Conservation (phyloP, 2,329 filamentous ascomycete species). For the Fusarium sp. region DNA sequence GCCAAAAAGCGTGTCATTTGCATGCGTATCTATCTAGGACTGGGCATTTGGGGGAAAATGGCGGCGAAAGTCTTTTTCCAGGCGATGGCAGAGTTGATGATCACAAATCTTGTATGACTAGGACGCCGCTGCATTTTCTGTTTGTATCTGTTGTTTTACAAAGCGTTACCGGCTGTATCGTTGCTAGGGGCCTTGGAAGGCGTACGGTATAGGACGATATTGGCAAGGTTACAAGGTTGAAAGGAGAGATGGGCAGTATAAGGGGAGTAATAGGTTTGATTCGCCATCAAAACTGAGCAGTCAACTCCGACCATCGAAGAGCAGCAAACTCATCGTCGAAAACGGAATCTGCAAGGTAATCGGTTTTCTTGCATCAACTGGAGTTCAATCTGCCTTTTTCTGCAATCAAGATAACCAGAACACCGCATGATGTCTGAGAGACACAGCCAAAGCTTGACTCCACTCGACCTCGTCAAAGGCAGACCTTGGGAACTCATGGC, state of each 20-base stretch:
- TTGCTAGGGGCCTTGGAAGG: slow-evolving; percentile 17
- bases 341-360: slow-evolving; percentile 34
- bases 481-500: slow-evolving; percentile 43
- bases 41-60: slow-evolving; percentile 47
- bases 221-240: slow-evolving; percentile 16
- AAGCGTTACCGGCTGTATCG: slow-evolving; percentile 23
- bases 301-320: slow-evolving; percentile 32
- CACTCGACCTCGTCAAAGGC: slow-evolving; percentile 48
- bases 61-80: slow-evolving; percentile 43
- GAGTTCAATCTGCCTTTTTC: slow-evolving; percentile 46
- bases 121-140: slow-evolving; percentile 41
- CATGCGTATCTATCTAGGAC: slow-evolving; percentile 57
- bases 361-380: slow-evolving; percentile 43
- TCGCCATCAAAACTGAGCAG: slow-evolving; percentile 42
- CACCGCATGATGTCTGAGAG: slow-evolving; percentile 40
- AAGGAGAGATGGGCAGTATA: slow-evolving; percentile 21
- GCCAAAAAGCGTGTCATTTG: slow-evolving; percentile 56
- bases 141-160: slow-evolving; percentile 36
- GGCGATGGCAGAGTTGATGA: slow-evolving; percentile 35
- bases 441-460: slow-evolving; percentile 47
- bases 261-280: slow-evolving; percentile 46
- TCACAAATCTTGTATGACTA: slow-evolving; percentile 50
- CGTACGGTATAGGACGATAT: slow-evolving; percentile 4
- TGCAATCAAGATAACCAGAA: slow-evolving; percentile 38
- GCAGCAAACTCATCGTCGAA: slow-evolving; percentile 34